Evolutionary conservation across 2,329 filamentous ascomycete genomes (phyloP).

Genomic region (Aphanocladium album): DNA sequence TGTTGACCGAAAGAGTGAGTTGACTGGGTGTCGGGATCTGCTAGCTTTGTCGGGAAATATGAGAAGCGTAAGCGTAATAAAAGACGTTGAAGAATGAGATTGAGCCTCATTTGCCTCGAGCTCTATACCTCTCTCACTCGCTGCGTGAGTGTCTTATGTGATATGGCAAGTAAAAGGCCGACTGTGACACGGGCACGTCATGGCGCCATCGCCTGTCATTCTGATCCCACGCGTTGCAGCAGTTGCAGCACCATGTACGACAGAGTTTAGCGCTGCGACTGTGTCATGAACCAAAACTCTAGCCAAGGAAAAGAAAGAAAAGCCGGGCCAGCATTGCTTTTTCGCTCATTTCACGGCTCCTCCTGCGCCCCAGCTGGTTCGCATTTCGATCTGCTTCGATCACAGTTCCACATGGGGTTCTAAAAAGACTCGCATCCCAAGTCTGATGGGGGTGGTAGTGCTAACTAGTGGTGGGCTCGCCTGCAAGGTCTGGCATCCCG

Average conservation of each 20-base stretch:
- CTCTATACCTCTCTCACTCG: not conserved
- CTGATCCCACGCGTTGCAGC: not conserved
- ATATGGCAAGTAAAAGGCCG: too few species aligned
- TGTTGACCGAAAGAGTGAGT: not conserved
- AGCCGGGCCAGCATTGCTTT: not conserved
- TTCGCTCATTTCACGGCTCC: not conserved
- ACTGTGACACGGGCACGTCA: not conserved
- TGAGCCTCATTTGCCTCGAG: not conserved
- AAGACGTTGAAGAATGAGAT: not conserved
- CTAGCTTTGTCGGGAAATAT: not conserved
- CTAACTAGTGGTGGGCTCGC: not conserved
- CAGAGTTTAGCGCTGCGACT: not conserved
- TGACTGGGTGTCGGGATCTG: not conserved
- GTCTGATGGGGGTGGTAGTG: not conserved
- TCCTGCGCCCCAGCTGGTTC: slow-evolving; percentile 1
- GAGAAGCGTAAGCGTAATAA: not conserved
- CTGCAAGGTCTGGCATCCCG: slow-evolving; percentile 1
- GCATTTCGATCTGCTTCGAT: slow-evolving; percentile 7
- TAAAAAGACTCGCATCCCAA: not conserved
- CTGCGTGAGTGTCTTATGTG: not conserved
- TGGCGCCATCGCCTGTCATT: not conserved
- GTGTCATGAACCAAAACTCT: not conserved
- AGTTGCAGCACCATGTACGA: not conserved
- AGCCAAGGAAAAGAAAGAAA: not conserved
- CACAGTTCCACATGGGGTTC: slow-evolving; percentile 10